Evolutionary conservation across 441 rosid species (phyloP), one percentile per base, ranked within the genome.

Genomic region (Erysimum pusillum): DNA sequence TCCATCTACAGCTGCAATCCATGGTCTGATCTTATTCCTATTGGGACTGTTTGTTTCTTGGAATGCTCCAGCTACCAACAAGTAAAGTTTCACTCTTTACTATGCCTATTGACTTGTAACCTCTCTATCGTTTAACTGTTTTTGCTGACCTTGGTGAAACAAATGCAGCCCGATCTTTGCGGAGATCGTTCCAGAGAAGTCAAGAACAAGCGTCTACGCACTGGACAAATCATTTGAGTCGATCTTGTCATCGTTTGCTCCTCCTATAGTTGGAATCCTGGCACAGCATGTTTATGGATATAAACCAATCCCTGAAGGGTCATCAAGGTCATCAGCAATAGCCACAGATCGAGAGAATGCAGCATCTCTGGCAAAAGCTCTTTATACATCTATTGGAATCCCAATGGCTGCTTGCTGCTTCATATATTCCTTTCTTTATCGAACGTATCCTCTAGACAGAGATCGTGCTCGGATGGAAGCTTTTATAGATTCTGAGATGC

Each of bases 51-150:
- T 81, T 83, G 84, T 88, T 69, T 84, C 94, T 45, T 88, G 94
- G 94, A 89, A 89, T 72, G 88, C 79, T 63, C 87, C 91, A 10
- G 91, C 94, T 63, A 83, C 94, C 53, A 90, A 88, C 88, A 88
- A 88, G 94, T 88, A 80, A 74, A 63, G 46, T 28, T 41, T 53
- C 69, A 53, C 75, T 66, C 17, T 62, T 63, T 14, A 32, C 62
- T 49, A 63, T 31, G 25, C 36, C 9, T 64, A 5, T 4, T 13
- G 7, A 35, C 31, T 39, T 8, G 10, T 11, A 53, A 31, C 36
- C 39, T 42, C 63, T 76, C 4, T 28, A 39, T 54, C 7, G 8
- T 9, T 60, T 34, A 20, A 32, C 28, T 68, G 56, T 76, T 53
- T 12, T 54, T n/a, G 15, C 60, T 69, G 58, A 54, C 39, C 38